A percentile compares a stretch with the other conserved stretches of the same genome.
These are phyloP conservation scores for Trichosanthes cucumerina DNA, from an alignment of 306 rosid genomes.

Conservation along the genomic window DNA sequence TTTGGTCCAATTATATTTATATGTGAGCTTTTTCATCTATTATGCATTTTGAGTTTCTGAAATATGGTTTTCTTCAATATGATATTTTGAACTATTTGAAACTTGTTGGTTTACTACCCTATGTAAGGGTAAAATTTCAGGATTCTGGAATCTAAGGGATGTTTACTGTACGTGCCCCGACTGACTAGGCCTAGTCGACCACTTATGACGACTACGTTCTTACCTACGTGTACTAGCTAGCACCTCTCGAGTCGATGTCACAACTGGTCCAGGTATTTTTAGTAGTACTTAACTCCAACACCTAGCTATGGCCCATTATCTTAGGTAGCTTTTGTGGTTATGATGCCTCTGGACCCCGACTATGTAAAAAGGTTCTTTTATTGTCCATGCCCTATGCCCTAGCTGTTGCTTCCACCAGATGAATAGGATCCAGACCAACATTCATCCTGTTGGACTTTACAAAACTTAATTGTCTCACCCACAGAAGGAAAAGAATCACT, in stretches of 20 bases:
- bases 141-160: no score
- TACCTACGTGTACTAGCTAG: background rate
- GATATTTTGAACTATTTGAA: no score
- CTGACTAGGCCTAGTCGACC: background rate
- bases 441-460: background rate
- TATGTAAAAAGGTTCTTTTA: no score
- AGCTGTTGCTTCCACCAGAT: background rate
- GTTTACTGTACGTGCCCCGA: no score
- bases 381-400: background rate
- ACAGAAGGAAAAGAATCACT: background rate
- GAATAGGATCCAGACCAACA: background rate
- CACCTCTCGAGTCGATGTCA: background rate
- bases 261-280: background rate
- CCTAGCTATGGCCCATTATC: background rate
- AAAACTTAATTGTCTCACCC: background rate
- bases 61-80: background rate
- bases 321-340: background rate
- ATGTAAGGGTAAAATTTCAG: no score
- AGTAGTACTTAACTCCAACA: no score
- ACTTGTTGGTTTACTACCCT: background rate
- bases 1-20: background rate
- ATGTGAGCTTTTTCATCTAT: background rate
- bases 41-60: background rate
- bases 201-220: background rate
- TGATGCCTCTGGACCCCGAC: no score